These are phyloP conservation scores for Wickerhamia fluorescens DNA, from an alignment of 805 yeast species.

Conservation along the genomic window DNA sequence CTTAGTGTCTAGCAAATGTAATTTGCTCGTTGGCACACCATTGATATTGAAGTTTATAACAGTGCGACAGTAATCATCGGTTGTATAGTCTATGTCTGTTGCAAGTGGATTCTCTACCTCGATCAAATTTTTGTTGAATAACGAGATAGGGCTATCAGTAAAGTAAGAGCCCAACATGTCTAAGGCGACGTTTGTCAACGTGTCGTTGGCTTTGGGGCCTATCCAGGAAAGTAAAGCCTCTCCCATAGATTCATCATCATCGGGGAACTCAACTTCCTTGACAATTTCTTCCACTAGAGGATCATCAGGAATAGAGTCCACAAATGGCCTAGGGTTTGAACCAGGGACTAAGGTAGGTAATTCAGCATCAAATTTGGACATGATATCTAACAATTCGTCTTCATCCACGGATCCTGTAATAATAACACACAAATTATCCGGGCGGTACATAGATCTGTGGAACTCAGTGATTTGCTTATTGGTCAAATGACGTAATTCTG, in stretches of 20 bases:
- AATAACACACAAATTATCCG: constrained; percentile 78
- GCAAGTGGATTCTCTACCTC: constrained; percentile 82
- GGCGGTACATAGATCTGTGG: constrained; percentile 65
- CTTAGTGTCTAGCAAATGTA: constrained; percentile 47
- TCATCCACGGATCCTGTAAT: constrained; percentile 84
- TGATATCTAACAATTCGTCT: constrained; percentile 52
- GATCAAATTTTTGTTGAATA: constrained; percentile 62
- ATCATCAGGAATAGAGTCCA: constrained; percentile 49
- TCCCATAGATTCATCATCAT: constrained; percentile 78
- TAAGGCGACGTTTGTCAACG: constrained; percentile 56
- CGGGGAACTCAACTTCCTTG: constrained; percentile 72
- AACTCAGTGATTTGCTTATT: constrained; percentile 70
- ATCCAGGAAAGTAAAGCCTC: constrained; percentile 71
- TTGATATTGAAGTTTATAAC: constrained; percentile 50
- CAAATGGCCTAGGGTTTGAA: constrained; percentile 62
- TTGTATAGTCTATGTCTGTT: constrained; percentile 57
- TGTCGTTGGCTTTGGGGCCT: constrained; percentile 60
- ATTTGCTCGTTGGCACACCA: constrained; percentile 69
- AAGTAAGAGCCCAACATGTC: constrained; percentile 68
- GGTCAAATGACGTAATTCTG: constrained; percentile 64
- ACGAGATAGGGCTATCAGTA: constrained; percentile 69
- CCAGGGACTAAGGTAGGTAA: constrained; percentile 37
- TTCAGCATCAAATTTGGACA: constrained; percentile 55
- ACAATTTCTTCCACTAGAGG: constrained; percentile 33
- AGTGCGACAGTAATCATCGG: constrained; percentile 66